Conservation (phyloP, 441 rosid species). For the Breynia disticha region DNA sequence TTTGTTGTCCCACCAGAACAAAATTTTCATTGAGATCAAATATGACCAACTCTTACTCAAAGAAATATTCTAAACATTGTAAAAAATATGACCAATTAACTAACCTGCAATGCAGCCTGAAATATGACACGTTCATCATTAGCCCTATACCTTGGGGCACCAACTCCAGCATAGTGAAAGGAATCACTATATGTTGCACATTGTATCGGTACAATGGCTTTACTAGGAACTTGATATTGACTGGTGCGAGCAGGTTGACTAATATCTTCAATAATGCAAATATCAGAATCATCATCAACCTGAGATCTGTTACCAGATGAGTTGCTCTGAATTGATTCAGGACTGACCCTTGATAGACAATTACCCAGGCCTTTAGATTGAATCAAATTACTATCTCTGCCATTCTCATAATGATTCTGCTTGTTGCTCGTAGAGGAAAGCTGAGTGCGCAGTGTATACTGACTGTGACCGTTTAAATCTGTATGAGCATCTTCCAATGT, state of each 20-base stretch:
- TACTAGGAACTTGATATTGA: conserved; percentile 13
- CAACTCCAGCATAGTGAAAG: conserved; percentile 26
- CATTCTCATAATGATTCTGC: conserved; percentile 24
- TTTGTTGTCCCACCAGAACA: neutral
- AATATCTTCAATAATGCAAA: conserved; percentile 68
- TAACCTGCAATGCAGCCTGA: conserved; percentile 80
- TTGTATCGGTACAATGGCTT: conserved; percentile 17
- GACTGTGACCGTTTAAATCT: conserved; percentile 25
- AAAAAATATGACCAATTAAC: conserved; percentile 6
- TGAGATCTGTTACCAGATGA: conserved; percentile 47
- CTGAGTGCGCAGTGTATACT: conserved; percentile 21
- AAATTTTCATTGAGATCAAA: neutral
- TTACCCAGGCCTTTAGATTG: conserved; percentile 24
- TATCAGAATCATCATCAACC: conserved; percentile 61
- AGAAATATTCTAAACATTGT: neutral
- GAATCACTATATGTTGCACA: conserved; percentile 21
- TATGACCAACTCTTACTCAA: neutral
- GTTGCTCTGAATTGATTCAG: conserved; percentile 64
- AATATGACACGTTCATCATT: conserved; percentile 49
- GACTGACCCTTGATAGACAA: conserved; percentile 40
- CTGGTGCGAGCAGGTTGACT: conserved; percentile 40
- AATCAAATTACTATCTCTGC: conserved; percentile 26
- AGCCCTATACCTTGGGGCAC: conserved; percentile 31
- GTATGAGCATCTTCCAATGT: conserved; percentile 13
- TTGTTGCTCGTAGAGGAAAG: conserved; percentile 24